These are phyloP conservation scores for Arthroderma sp. DNA, from an alignment of 2,329 filamentous ascomycete species.

Conservation along the genomic window DNA sequence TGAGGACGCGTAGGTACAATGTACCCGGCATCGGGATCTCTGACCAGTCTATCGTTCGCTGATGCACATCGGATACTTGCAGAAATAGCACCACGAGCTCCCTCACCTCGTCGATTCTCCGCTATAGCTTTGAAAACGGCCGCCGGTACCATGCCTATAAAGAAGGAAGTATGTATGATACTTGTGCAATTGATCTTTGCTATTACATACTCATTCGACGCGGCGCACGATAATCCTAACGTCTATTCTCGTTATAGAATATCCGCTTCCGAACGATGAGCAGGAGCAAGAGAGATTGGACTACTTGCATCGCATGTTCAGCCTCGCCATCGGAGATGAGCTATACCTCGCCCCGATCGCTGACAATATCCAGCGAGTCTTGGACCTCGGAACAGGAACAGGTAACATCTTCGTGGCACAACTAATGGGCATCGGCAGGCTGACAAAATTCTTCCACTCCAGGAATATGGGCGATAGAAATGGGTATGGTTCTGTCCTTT, in stretches of 20 bases:
- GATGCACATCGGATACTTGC: not conserved
- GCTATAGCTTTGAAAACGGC: conserved; percentile 13
- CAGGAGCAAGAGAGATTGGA: conserved; percentile 24
- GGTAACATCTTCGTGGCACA: conserved; percentile 8
- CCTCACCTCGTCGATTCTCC: conserved; percentile 8
- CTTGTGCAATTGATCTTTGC: not conserved
- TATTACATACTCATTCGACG: not conserved
- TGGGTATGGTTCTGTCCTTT: not conserved
- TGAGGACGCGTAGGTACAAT: no score
- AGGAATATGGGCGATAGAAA: no score
- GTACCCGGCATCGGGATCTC: no score
- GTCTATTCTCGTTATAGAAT: conserved; percentile 13
- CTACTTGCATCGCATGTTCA: conserved; percentile 24
- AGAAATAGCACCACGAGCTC: not conserved
- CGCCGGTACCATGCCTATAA: conserved; percentile 11
- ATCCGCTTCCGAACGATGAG: conserved; percentile 27
- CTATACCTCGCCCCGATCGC: conserved; percentile 26
- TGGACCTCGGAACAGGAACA: conserved; percentile 42
- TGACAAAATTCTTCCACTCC: no score
- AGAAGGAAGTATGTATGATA: conserved; percentile 6
- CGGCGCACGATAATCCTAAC: not conserved
- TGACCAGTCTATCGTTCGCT: no score
- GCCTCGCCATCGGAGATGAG: conserved; percentile 25
- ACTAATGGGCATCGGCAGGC: no score
- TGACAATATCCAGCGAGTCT: conserved; percentile 25